These are phyloP conservation scores for Peronosclerospora sorghi DNA, from an alignment of 352 stramenopile genomes.

Conservation along the genomic window DNA sequence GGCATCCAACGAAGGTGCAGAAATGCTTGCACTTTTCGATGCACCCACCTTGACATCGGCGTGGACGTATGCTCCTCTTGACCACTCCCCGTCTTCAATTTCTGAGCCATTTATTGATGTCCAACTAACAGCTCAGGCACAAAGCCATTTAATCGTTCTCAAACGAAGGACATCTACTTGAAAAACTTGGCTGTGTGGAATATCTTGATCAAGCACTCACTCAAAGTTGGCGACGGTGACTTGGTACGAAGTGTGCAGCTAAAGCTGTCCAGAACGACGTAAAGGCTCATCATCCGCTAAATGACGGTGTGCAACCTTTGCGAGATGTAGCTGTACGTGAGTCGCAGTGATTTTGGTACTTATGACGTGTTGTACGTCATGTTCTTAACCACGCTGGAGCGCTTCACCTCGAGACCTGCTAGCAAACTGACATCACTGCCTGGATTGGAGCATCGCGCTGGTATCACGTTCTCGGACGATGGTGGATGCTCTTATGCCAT, in stretches of 20 bases:
- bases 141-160: slow-evolving; percentile 34
- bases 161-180: slow-evolving; percentile 24
- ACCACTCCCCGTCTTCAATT: too few relatives aligned
- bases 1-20: too few relatives aligned
- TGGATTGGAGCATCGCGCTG: slow-evolving; percentile 46
- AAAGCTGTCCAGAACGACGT: slow-evolving; percentile 71
- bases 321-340: slow-evolving; percentile 47
- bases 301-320: slow-evolving; percentile 38
- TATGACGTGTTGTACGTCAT: too few relatives aligned
- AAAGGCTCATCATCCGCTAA: too few relatives aligned
- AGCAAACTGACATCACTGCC: slow-evolving; percentile 19
- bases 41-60: too few relatives aligned
- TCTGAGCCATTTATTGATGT: too few relatives aligned
- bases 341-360: too few relatives aligned
- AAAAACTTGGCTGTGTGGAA: slow-evolving; percentile 56
- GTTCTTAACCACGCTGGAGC: too few relatives aligned
- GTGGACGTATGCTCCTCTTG: too few relatives aligned
- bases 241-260: slow-evolving; percentile 91
- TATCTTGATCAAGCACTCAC: slow-evolving; percentile 81
- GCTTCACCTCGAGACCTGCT: too few relatives aligned
- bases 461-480: slow-evolving; percentile 92
- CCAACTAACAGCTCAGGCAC: too few relatives aligned
- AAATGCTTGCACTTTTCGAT: slow-evolving; percentile 49
- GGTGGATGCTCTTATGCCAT: slow-evolving; percentile 91
- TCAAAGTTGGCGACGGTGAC: too few relatives aligned